Evolutionary conservation across 2,329 filamentous ascomycete species (phyloP), one percentile per base, ranked within the genome.

Genomic region (Colletotrichum acutatum): DNA sequence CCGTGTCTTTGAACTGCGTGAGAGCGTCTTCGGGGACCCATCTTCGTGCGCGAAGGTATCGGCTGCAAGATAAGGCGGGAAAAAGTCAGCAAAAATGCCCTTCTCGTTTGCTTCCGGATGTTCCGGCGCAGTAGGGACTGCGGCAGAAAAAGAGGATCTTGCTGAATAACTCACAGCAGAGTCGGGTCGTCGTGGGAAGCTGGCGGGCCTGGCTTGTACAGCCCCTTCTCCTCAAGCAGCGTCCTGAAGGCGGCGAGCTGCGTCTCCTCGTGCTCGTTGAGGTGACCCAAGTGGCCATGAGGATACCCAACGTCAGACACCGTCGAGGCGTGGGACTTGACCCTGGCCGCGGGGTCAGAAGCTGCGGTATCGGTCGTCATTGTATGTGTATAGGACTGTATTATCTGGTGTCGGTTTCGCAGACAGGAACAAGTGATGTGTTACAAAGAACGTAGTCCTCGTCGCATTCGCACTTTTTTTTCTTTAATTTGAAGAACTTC

Each of bases 1-100:
- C 95, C 0, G 95, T 98, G 67, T 95, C 94, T 78, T 92, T 91
- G 84, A 98, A 97, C 84, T 98, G 95, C 72, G 85, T 88, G 80
- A 92, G 92, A 14, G 95, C 95, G 76, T 96, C 95, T 76, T 91
- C 84, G 11, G 94, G 89, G 32, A 92, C 85, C 86, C 96, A 98
- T 82, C 91, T 93, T 69, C 95, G 91, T 42, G 95, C 95, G 78
- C 95, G 93, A 63, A 98, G 87, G 82, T 93, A 98, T 73, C 95
- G 94, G 74, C 94, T 97, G 77, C 79, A n/a, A 65, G 30, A 52
- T 61, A 53, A 73, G 28, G n/a, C 8, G 19, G 12, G 7, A 34
- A n/a, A 62, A 26, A 61, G 66, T 67, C 64, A 72, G 75, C 62
- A 54, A 63, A 42, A 24, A 5, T 22, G 16, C 9, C 30, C 12